Conservation (phyloP, 768 basidiomycete species). For the Cubamyces sp. region DNA sequence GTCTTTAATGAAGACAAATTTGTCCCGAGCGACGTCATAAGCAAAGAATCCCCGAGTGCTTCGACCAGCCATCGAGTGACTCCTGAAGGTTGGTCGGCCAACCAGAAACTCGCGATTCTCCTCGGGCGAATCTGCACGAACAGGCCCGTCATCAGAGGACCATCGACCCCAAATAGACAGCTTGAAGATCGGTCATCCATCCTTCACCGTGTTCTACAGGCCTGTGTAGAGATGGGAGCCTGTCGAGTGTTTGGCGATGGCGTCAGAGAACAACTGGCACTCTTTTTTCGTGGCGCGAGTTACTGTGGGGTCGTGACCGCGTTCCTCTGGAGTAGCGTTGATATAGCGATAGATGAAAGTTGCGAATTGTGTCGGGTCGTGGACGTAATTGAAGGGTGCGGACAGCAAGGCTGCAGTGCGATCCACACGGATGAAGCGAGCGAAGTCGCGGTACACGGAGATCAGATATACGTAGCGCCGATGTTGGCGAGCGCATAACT, state of each 20-base stretch:
- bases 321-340: not conserved
- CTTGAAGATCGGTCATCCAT: not conserved
- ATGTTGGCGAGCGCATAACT: too few relatives aligned
- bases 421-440: too few relatives aligned
- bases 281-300: not conserved
- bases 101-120: not conserved
- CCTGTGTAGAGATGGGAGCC: not conserved
- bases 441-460: too few relatives aligned
- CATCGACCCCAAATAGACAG: not conserved
- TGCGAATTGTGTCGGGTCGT: too few relatives aligned
- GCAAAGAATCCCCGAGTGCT: not conserved
- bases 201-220: not conserved
- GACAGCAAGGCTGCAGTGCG: too few relatives aligned
- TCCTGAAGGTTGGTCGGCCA: not conserved
- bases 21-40: not conserved
- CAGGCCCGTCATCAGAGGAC: not conserved
- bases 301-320: not conserved
- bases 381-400: too few relatives aligned
- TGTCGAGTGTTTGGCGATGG: not conserved
- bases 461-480: too few relatives aligned
- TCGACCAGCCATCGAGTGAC: not conserved
- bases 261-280: not conserved
- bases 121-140: not conserved
- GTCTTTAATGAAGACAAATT: not conserved
- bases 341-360: not conserved